Conservation (phyloP, 345 rosid genomes). For the Stellera chamaejasme region DNA sequence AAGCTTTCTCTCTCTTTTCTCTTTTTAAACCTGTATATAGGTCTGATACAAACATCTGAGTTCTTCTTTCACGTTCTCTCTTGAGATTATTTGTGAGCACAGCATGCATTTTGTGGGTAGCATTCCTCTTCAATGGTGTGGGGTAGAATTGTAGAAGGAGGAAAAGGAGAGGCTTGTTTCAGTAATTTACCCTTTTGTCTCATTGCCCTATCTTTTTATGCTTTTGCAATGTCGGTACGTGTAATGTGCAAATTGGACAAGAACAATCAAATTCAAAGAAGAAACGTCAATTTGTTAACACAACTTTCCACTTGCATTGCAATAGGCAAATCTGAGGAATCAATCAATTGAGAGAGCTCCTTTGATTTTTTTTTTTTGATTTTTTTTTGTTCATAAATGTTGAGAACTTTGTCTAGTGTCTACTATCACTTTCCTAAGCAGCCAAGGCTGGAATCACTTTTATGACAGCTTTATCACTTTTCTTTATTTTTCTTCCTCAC, state of each 20-base stretch:
- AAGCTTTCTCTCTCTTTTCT: constrained; percentile 2
- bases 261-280: constrained; percentile 13
- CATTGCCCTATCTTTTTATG: neutral
- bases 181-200: constrained; percentile 17
- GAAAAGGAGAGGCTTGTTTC: constrained; percentile 26
- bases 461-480: constrained; percentile 15
- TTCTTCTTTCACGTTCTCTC: constrained; percentile 6
- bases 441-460: constrained; percentile 18
- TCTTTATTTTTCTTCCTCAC: constrained; percentile 11
- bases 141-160: constrained; percentile 30
- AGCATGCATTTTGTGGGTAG: neutral
- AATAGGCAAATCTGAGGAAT: neutral
- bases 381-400: constrained; percentile 3
- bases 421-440: constrained; percentile 17
- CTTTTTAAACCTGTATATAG: constrained; percentile 14
- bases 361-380: constrained; percentile 1
- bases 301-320: neutral
- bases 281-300: constrained; percentile 15
- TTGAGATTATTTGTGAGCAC: constrained; percentile 17
- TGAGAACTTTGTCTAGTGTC: constrained; percentile 12
- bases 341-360: neutral
- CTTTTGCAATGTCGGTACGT: neutral
- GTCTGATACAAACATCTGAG: constrained; percentile 23
- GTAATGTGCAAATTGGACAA: constrained; percentile 22
- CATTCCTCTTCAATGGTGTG: constrained; percentile 14